These are phyloP conservation scores for Nannizziopsis barbatae DNA, from an alignment of 2,329 filamentous ascomycete genomes.

Conservation along the genomic window DNA sequence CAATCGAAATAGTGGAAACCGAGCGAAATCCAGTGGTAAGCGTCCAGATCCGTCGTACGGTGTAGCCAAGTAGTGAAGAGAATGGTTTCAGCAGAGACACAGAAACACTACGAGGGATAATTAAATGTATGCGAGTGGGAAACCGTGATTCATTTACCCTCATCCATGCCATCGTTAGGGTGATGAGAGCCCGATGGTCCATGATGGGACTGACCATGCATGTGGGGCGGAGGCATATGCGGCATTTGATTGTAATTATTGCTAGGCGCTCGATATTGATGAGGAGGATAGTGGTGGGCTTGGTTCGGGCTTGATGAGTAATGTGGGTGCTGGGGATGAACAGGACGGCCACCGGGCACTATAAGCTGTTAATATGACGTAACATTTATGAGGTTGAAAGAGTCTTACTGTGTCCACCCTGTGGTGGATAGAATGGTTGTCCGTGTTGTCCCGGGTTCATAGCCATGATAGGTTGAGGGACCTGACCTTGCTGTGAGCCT, in stretches of 20 bases:
- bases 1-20: slow-evolving; percentile 6
- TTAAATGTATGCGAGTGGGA: background rate
- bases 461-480: slow-evolving; percentile 53
- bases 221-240: slow-evolving; percentile 34
- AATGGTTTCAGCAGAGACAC: background rate
- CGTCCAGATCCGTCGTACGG: background rate
- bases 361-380: slow-evolving; percentile 26
- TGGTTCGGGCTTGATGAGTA: slow-evolving; percentile 57
- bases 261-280: slow-evolving; percentile 46
- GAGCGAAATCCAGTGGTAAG: slow-evolving; percentile 8
- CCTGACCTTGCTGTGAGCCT: slow-evolving; percentile 82
- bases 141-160: slow-evolving; percentile 38
- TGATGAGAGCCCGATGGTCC: slow-evolving; percentile 29
- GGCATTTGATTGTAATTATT: slow-evolving; percentile 45
- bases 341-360: slow-evolving; percentile 51
- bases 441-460: slow-evolving; percentile 68
- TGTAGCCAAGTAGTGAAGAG: background rate
- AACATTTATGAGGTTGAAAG: slow-evolving; percentile 22
- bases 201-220: slow-evolving; percentile 22
- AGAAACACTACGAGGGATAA: background rate
- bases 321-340: slow-evolving; percentile 52
- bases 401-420: slow-evolving; percentile 59
- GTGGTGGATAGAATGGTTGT: slow-evolving; percentile 60
- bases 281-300: slow-evolving; percentile 49
- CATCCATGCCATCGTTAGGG: slow-evolving; percentile 35